These are phyloP conservation scores for Phytophthora pluvialis DNA, from an alignment of 352 stramenopile species.

Conservation along the genomic window DNA sequence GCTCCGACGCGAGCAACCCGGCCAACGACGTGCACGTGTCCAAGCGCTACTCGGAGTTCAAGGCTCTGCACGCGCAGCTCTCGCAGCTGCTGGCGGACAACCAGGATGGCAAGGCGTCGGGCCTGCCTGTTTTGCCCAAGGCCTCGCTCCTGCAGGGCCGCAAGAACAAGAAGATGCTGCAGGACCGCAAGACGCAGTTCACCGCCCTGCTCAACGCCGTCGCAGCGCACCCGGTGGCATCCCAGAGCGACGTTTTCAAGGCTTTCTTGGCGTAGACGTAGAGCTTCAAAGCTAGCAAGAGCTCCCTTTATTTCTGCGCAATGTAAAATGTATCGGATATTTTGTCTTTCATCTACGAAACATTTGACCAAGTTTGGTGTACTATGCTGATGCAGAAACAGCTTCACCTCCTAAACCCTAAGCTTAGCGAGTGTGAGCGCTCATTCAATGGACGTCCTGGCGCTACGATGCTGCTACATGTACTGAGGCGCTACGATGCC, in stretches of 20 bases:
- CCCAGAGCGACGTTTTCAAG: slow-evolving; percentile 53
- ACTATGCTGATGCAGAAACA: background rate
- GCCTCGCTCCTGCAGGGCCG: slow-evolving; percentile 51
- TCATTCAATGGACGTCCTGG: slow-evolving; percentile 10
- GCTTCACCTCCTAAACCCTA: too few relatives aligned
- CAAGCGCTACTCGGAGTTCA: slow-evolving; percentile 86
- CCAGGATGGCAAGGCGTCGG: slow-evolving; percentile 49
- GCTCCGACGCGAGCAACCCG: slow-evolving; percentile 46
- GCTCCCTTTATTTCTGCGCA: slow-evolving; percentile 21
- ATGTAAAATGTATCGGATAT: slow-evolving; percentile 30
- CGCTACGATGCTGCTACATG: slow-evolving; percentile 1
- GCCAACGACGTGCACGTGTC: slow-evolving; percentile 56
- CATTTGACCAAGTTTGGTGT: background rate
- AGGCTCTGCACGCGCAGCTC: slow-evolving; percentile 63
- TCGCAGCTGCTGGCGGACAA: slow-evolving; percentile 51
- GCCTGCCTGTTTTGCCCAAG: slow-evolving; percentile 61
- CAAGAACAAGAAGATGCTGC: slow-evolving; percentile 61
- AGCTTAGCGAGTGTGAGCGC: background rate
- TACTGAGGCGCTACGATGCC: too few relatives aligned
- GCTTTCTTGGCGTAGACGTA: slow-evolving; percentile 54
- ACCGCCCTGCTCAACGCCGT: slow-evolving; percentile 63
- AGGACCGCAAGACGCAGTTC: slow-evolving; percentile 68
- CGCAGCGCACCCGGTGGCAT: slow-evolving; percentile 51
- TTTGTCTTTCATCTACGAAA: background rate
- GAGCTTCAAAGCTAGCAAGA: slow-evolving; percentile 11